Evolutionary conservation across 2,329 filamentous ascomycete genomes (phyloP), one percentile per base, ranked within the genome.

Genomic region (Didymella arachidicola): DNA sequence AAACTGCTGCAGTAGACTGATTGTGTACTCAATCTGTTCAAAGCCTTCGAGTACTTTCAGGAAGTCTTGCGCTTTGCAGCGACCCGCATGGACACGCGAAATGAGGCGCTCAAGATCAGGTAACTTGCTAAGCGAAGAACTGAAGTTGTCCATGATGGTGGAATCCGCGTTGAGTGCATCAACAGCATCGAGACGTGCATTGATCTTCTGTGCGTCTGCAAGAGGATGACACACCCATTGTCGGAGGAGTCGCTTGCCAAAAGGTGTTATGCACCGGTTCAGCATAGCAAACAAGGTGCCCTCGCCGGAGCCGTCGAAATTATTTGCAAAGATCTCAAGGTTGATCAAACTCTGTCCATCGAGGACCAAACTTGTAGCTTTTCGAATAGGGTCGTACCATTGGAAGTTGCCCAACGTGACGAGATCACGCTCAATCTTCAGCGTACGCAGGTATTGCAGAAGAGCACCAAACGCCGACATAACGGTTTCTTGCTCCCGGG

Each of bases 181-280:
- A 4, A 99, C 93, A 5, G 95, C 95, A 78, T 99, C 93, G 11
- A 99, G 82, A 6, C 95, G 87, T 64, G 96, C 93, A 70, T 98
- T 97, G 80, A 99, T 97, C 72, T 90, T 93, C 36, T 83, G 80
- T 6, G 91, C 88, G 77, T 97, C 90, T 74, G 93, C 92, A 14
- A 99, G 82, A 2, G 95, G 95, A 76, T 99, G 95, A 70, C 94
- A 98, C 2, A 99, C 90, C 95, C 95, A 99, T 75, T 97, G 93
- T 53, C 93, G 90, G 76, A 99, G 93, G 76, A 97, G 87, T 11
- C 95, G 90, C 79, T 99, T 99, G 57, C 95, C 95, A 72, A 99
- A 99, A 0, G 95, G 94, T 3, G 95, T 98, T 62, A 97, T 89
- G 73, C 95, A 99, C 50, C 92, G 88, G 76, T 99, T 98, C 51